phyloP scores from a whole-genome alignment of 441 rosid genomes.

The Populus hybrid region DNA sequence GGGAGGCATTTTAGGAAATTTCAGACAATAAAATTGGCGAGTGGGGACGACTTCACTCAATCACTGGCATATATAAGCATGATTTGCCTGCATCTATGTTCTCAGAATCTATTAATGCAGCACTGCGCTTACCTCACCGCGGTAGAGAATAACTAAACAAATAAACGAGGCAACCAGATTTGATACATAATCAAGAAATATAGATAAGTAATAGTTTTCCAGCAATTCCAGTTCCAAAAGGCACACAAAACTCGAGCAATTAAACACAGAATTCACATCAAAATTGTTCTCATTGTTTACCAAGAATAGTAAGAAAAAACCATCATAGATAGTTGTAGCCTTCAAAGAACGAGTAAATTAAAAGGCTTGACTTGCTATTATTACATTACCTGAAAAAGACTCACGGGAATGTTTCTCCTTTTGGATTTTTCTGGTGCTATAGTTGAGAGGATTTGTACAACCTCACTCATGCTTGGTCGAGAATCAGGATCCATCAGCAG shows the following conservation, averaged over 20 bases:
- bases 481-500: slow-evolving; percentile 82
- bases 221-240: neutral
- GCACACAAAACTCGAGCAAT: neutral
- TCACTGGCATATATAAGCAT: neutral
- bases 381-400: slow-evolving; percentile 54
- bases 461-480: slow-evolving; percentile 95
- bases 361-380: neutral
- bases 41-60: neutral
- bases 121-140: neutral
- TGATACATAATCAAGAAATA: neutral
- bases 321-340: neutral
- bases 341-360: neutral
- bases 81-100: neutral
- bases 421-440: slow-evolving; percentile 65
- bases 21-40: no score
- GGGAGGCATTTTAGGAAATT: neutral
- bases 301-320: neutral
- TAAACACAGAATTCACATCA: neutral
- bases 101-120: slow-evolving; percentile 2
- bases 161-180: neutral
- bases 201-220: neutral
- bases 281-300: neutral
- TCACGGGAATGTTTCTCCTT: slow-evolving; percentile 58
- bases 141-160: no score
- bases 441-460: slow-evolving; percentile 90